These are phyloP conservation scores for Tanozyma kutaoensis DNA, from an alignment of 805 yeast species.

Conservation along the genomic window DNA sequence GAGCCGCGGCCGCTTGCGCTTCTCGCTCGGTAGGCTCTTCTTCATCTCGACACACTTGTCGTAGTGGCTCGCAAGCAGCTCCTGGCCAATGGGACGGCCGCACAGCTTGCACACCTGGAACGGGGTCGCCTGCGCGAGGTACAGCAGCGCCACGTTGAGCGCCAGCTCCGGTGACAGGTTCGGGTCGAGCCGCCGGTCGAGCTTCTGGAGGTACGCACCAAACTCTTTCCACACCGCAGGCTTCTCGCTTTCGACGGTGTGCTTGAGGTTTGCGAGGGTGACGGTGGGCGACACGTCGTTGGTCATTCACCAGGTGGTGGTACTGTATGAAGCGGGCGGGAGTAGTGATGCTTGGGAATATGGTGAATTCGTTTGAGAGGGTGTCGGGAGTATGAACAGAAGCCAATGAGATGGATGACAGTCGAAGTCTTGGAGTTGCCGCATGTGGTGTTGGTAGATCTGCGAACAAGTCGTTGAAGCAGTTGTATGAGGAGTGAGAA, in stretches of 20 bases:
- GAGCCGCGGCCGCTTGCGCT: constrained; percentile 16
- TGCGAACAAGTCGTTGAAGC: too few species aligned
- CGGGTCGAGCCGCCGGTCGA: constrained; percentile 14
- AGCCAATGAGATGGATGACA: too few species aligned
- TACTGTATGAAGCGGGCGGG: too few species aligned
- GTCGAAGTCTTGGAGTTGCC: too few species aligned
- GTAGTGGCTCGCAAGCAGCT: constrained; percentile 18
- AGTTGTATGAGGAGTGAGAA: too few species aligned
- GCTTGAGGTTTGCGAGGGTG: too few species aligned
- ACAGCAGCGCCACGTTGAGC: constrained; percentile 13
- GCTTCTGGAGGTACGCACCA: constrained; percentile 25
- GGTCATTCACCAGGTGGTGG: too few species aligned
- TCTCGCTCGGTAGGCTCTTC: constrained; percentile 12
- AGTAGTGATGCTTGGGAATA: too few species aligned
- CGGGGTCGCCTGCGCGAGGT: constrained; percentile 18
- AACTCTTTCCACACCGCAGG: constrained; percentile 30
- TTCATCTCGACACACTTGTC: constrained; percentile 26
- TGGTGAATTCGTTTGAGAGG: too few species aligned
- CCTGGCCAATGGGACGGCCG: constrained; percentile 25
- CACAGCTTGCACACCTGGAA: constrained; percentile 27
- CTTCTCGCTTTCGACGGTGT: constrained; percentile 8
- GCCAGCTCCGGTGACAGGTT: constrained; percentile 9
- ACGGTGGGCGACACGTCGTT: too few species aligned
- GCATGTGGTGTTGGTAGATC: too few species aligned
- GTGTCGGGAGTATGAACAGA: too few species aligned